phyloP scores from a whole-genome alignment of 164 flowering plant species.

The Sextonia rubra region DNA sequence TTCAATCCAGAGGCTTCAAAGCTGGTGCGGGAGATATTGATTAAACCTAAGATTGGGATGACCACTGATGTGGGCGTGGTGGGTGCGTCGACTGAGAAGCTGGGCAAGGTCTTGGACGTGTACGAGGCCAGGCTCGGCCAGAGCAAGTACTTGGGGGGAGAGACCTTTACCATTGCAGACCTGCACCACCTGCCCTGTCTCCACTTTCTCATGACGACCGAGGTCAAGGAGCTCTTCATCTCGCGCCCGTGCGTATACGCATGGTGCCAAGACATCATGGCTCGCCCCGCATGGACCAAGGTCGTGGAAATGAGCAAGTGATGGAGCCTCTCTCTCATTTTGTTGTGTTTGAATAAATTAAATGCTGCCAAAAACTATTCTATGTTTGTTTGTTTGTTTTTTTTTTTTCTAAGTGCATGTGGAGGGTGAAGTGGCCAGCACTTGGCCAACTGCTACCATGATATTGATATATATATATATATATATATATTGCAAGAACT shows the following conservation, averaged over 20 bases:
- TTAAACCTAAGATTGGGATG: constrained; percentile 33
- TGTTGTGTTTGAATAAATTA: too few relatives aligned
- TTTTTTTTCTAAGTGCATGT: too few relatives aligned
- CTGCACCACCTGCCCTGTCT: constrained; percentile 46
- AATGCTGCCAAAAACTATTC: too few relatives aligned
- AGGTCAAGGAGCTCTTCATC: constrained; percentile 27
- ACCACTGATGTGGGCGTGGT: constrained; percentile 30
- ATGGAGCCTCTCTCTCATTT: too few relatives aligned
- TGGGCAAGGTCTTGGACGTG: constrained; percentile 53
- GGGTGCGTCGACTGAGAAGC: constrained; percentile 33
- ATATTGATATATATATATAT: too few relatives aligned
- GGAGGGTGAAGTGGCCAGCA: too few relatives aligned
- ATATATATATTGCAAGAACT: too few relatives aligned
- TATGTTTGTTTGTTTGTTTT: too few relatives aligned
- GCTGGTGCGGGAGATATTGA: constrained; percentile 34
- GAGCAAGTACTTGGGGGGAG: constrained; percentile 56
- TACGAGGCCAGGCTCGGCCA: constrained; percentile 43
- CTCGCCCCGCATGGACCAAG: constrained; percentile 30
- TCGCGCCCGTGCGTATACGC: constrained; percentile 53
- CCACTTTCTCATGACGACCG: constrained; percentile 45
- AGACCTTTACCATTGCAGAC: constrained; percentile 52
- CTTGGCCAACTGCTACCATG: too few relatives aligned
- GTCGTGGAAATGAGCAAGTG: constrained; percentile 8
- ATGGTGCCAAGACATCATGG: constrained; percentile 56
- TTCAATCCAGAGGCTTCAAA: constrained; percentile 37